Conservation (phyloP, 2,329 filamentous ascomycete species). For the Verruconis gallopava region DNA sequence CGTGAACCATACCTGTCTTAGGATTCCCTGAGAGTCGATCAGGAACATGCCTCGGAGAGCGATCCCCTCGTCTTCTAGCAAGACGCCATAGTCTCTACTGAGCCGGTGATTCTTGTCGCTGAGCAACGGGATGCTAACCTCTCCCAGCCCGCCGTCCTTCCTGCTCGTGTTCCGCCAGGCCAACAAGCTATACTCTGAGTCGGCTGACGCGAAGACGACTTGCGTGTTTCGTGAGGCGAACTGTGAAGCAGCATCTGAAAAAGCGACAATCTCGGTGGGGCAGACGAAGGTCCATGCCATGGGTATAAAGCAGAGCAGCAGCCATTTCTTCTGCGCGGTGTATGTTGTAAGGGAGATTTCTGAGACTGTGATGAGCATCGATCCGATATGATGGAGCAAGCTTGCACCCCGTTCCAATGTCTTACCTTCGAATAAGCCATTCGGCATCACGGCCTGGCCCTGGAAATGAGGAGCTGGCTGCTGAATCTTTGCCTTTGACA, state of each 20-base stretch:
- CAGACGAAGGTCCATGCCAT: constrained; percentile 54
- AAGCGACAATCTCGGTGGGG: constrained; percentile 49
- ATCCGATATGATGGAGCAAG: too few species aligned
- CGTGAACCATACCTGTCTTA: constrained; percentile 51
- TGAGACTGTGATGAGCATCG: background rate
- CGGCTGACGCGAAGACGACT: constrained; percentile 49
- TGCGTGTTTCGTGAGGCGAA: constrained; percentile 46
- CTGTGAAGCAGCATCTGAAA: constrained; percentile 46
- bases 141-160: constrained; percentile 49
- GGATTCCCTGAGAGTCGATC: constrained; percentile 49
- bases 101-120: constrained; percentile 50
- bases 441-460: constrained; percentile 24
- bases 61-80: constrained; percentile 51
- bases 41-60: constrained; percentile 52
- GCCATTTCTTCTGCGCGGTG: constrained; percentile 38
- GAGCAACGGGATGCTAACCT: constrained; percentile 47
- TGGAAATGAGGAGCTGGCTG: constrained; percentile 26
- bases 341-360: constrained; percentile 22
- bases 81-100: constrained; percentile 48
- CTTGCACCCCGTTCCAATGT: background rate
- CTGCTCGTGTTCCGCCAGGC: constrained; percentile 46
- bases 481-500: constrained; percentile 25
- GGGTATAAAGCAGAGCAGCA: constrained; percentile 53
- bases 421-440: constrained; percentile 28
- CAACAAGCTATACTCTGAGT: constrained; percentile 45